These are phyloP conservation scores for Euphrasia confusa DNA, from an alignment of 257 asterid genomes.

Conservation along the genomic window DNA sequence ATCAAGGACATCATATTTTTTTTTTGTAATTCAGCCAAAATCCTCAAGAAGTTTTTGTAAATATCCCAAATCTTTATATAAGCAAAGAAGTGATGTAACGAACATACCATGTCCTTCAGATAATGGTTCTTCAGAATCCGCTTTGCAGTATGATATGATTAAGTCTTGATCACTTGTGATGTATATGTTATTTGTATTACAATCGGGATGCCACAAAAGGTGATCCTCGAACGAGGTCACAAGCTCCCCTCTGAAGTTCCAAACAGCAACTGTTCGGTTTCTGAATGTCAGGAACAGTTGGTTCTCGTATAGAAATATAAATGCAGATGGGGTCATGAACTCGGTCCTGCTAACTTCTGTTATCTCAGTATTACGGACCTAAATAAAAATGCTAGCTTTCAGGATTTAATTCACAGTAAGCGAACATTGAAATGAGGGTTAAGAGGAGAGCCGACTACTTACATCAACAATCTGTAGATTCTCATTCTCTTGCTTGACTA, in stretches of 20 bases:
- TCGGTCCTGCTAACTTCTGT: conserved; percentile 95
- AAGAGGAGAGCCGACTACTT: conserved; percentile 24
- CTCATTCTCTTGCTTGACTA: conserved; percentile 97
- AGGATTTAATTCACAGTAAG: conserved; percentile 22
- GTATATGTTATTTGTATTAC: conserved; percentile 95
- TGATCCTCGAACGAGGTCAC: conserved; percentile 97
- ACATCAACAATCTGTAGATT: conserved; percentile 97
- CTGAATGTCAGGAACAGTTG: conserved; percentile 92
- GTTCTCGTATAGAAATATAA: conserved; percentile 91
- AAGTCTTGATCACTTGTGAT: conserved; percentile 97
- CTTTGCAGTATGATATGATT: conserved; percentile 91
- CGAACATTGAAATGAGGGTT: neutral
- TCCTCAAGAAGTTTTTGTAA: too few species aligned
- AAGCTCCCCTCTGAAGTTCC: conserved; percentile 99
- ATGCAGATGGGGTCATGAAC: conserved; percentile 99
- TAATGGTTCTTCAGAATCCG: conserved; percentile 66
- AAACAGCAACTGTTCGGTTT: conserved; percentile 91
- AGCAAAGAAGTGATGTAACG: neutral
- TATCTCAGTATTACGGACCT: conserved; percentile 89
- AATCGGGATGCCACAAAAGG: conserved; percentile 97
- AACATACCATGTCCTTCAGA: conserved; percentile 78
- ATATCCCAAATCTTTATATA: too few species aligned
- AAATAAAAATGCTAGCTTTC: conserved; percentile 20
- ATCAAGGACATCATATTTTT: too few species aligned
- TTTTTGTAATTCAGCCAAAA: too few species aligned